Conservation (phyloP, 768 basidiomycete genomes). For the Lactarius indigo region DNA sequence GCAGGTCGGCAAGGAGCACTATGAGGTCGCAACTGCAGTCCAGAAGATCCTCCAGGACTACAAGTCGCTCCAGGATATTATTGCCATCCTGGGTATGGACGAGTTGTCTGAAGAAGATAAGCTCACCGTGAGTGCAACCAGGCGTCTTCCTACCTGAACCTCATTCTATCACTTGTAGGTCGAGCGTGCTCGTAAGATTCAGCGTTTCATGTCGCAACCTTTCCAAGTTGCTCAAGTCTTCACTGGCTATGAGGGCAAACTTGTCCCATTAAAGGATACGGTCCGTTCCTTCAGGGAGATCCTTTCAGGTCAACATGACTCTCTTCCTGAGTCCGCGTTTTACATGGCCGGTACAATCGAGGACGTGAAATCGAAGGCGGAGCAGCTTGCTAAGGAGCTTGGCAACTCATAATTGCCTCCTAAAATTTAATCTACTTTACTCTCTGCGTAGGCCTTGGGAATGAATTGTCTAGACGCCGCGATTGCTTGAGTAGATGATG, state of each 20-base stretch:
- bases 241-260: constrained; percentile 98
- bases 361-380: constrained; percentile 96
- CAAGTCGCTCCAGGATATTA: constrained; percentile 98
- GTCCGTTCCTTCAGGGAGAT: constrained; percentile 98
- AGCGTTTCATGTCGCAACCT: constrained; percentile 99
- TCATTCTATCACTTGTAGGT: constrained; percentile 48
- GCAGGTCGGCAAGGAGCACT: constrained; percentile 87
- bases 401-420: constrained; percentile 37
- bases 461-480: constrained; percentile 11
- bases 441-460: constrained; percentile 4
- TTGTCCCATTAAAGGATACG: constrained; percentile 95
- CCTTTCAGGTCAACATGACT: constrained; percentile 83
- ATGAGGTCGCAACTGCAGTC: constrained; percentile 92
- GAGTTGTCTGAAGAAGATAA: constrained; percentile 99
- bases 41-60: constrained; percentile 98
- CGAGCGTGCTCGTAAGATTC: constrained; percentile 97
- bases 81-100: constrained; percentile 99
- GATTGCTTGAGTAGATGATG: neutral
- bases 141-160: neutral
- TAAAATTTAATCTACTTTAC: constrained; percentile 12
- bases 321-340: constrained; percentile 93
- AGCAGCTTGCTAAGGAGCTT: constrained; percentile 95
- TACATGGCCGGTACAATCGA: constrained; percentile 99
- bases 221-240: constrained; percentile 99
- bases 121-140: constrained; percentile 66